Base-by-base conservation (phyloP, 73 alveolate species). In the Tetrahymena thermophila region DNA sequence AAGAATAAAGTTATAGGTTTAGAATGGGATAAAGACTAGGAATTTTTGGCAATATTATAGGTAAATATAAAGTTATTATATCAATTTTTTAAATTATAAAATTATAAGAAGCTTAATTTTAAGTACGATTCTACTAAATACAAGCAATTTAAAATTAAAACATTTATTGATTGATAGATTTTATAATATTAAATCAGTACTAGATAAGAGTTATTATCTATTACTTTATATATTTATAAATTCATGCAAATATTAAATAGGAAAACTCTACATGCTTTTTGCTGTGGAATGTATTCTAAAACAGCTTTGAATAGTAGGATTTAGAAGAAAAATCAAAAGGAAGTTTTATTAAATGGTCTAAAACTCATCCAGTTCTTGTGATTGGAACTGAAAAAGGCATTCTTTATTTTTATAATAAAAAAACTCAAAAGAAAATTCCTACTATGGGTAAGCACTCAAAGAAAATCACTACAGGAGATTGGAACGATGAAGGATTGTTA, bases 351-450 rank as follows among this genome's bases (percentile, higher is more conserved):
- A 96, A 94, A 55, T 99, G 99, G 99, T 95, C 99, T 43, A 98
- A 97, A 96, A 98, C 97, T 38, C 98, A 96, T 93, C 99, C 99
- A 23, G 98, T 98, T 85, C 99, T 99, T 23, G 99, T 98, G 56
- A 98, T 99, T 34, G 99, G 99, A 56, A 98, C 99, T 11, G 99
- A 99, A 94, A 98, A 99, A 94, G 99, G 99, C 28, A 97, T 98
- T 93, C 96, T 99, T 35, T 98, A 98, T 94, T 99, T 99, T 98
- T 99, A 98, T 98, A 98, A 99, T 97, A 99, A 99, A 98, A 98
- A 99, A 96, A 96, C 98, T 50, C 98, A 97, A 96, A 98, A 98
- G 97, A 98, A 99, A 96, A 97, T 98, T 56, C 99, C 99, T 37
- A 98, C 99, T 40, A 97, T 99, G 97, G 99, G 99, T 95, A 99